Percentiles rank a stretch among this genome's conserved stretches.
Conservation (phyloP, 495 filamentous ascomycete species). For the Pseudoneurospora amorphoporcata region DNA sequence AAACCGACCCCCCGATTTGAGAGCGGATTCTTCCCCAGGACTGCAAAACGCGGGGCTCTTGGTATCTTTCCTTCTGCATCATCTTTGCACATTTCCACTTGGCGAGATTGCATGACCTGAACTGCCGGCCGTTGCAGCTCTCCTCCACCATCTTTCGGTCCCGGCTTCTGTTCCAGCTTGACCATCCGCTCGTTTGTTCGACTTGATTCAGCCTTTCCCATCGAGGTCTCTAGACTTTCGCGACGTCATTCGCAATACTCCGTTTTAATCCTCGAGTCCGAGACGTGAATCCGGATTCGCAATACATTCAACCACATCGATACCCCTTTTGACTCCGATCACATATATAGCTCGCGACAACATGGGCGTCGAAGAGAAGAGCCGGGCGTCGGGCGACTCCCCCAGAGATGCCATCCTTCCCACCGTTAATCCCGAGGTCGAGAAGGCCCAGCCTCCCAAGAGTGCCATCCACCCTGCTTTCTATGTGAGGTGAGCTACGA, state of each 20-base stretch:
- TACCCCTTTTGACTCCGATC: background rate
- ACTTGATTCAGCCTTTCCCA: slow-evolving; percentile 4
- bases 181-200: slow-evolving; percentile 23
- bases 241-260: slow-evolving; percentile 4
- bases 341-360: background rate
- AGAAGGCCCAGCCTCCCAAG: slow-evolving; percentile 57
- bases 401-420: slow-evolving; percentile 60
- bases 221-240: slow-evolving; percentile 3
- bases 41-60: background rate
- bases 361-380: slow-evolving; percentile 61
- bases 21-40: background rate
- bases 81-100: background rate
- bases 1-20: background rate
- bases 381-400: slow-evolving; percentile 63
- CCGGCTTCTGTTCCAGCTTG: slow-evolving; percentile 11
- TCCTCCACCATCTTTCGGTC: background rate
- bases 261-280: background rate
- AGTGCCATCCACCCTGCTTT: slow-evolving; percentile 65
- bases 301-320: background rate
- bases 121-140: background rate
- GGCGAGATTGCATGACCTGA: background rate
- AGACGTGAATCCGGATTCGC: background rate
- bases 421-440: slow-evolving; percentile 59
- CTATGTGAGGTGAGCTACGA: slow-evolving; percentile 69
- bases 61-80: background rate